Evolutionary conservation across 345 rosid species (phyloP), one percentile per base, ranked within the genome.

Genomic region (Brassica juncea): DNA sequence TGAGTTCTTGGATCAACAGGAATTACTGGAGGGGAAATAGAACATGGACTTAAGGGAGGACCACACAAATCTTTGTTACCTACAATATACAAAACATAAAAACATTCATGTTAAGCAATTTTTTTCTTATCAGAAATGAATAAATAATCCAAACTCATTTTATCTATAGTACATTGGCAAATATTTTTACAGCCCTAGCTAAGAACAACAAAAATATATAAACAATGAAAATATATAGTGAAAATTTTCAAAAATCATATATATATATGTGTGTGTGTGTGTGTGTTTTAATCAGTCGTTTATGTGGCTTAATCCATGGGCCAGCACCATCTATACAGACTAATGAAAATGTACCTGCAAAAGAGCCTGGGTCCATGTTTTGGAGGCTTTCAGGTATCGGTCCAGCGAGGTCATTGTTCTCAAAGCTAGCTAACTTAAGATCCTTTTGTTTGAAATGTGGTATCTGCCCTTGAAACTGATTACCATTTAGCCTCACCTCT

Each of bases 321-420:
- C 14, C 14, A 12, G 10, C 49, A 42, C 49, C 49, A 42, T 42
- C 0, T 10, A 59, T 21, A 31, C 3, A 64, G 0, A 39, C 39
- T 16, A 8, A 19, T 70, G 16, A 54, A 27, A 52, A n/a, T 31
- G 1, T 75, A 89, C 93, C 97, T 75, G 93, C 79, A 79, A 92
- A 92, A 1, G 85, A 80, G 25, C 81, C 82, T 0, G 90, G 58
- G 59, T 21, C 76, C 83, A 87, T 66, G 30, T 77, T 69, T 66
- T 77, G 80, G 8, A 92, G 84, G 80, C 86, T 77, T 68, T 52
- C 66, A 3, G 97, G 97, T 31, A 92, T 90, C 0, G 85, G 89
- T 75, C 97, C 97, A 62, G 78, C 90, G 72, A 92, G 86, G 74
- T 87, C 83, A 80, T 92, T 92, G 79, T 84, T 88, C 4, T 94